phyloP scores from a whole-genome alignment of 768 basidiomycete species.

The button mushroom (Agaricus bisporus) region DNA sequence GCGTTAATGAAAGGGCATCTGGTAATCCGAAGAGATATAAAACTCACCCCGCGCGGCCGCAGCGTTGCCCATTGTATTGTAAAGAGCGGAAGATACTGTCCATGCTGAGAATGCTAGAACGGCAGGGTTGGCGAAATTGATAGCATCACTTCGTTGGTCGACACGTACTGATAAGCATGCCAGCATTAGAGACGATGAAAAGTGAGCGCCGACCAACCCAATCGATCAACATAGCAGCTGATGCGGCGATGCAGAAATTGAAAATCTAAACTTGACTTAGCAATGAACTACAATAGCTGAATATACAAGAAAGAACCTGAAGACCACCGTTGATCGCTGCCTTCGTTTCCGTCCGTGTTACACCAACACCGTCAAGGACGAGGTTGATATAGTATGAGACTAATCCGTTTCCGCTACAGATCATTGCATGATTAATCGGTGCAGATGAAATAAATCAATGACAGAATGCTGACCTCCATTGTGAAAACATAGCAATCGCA shows the following conservation, averaged over 20 bases:
- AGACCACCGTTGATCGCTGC: constrained; percentile 58
- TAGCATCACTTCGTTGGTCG: not conserved
- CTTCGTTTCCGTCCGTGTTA: constrained; percentile 44
- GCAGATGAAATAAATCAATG: not conserved
- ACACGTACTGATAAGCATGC: constrained; percentile 42
- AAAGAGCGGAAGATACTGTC: constrained; percentile 45
- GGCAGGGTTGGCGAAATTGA: not conserved
- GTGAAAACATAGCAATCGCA: constrained; percentile 63
- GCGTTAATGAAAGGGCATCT: not conserved
- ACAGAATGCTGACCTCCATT: constrained; percentile 51
- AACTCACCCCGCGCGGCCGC: constrained; percentile 34
- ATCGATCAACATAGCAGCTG: constrained; percentile 61
- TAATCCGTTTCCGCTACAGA: constrained; percentile 54
- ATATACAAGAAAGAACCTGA: constrained; percentile 30
- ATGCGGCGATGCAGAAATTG: constrained; percentile 55
- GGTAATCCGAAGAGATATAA: not conserved
- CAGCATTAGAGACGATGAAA: constrained; percentile 59
- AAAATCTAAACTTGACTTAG: constrained; percentile 34
- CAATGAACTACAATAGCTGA: not conserved
- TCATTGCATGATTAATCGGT: not conserved
- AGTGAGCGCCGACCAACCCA: constrained; percentile 61
- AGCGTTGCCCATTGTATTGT: constrained; percentile 30
- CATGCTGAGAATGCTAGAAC: constrained; percentile 46
- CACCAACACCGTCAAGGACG: constrained; percentile 59
- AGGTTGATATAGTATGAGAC: constrained; percentile 72